Evolutionary conservation across 23 red algal species (phyloP).

Genomic region (Cyanidium caldarium): DNA sequence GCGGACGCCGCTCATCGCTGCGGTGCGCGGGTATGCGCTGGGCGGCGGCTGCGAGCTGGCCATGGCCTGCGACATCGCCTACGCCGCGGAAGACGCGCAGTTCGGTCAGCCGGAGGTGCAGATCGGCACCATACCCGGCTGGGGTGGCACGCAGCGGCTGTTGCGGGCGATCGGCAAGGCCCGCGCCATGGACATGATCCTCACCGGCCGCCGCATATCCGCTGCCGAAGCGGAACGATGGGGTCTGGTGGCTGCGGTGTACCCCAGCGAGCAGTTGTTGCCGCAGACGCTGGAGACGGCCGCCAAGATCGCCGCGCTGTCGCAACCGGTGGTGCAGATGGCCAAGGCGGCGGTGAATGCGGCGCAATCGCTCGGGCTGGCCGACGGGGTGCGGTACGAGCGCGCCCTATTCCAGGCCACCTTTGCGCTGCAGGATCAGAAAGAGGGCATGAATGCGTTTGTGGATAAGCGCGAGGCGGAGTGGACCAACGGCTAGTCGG

Average conservation of each 20-base stretch:
- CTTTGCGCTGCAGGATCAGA: constrained; percentile 65
- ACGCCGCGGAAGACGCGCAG: constrained; percentile 53
- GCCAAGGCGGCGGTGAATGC: constrained; percentile 88
- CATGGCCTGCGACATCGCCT: constrained; percentile 77
- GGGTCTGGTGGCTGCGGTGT: constrained; percentile 67
- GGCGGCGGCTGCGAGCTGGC: constrained; percentile 92
- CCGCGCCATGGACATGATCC: constrained; percentile 96
- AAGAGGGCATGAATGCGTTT: constrained; percentile 98
- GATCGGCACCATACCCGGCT: constrained; percentile 67
- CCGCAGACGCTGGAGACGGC: constrained; percentile 49
- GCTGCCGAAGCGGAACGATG: constrained; percentile 75
- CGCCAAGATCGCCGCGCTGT: constrained; percentile 49
- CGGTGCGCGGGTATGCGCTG: constrained; percentile 85
- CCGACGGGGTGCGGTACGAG: constrained; percentile 58
- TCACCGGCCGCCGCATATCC: constrained; percentile 78
- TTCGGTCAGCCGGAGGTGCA: constrained; percentile 97
- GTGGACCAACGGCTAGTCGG: constrained; percentile 23
- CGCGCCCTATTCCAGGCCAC: constrained; percentile 57
- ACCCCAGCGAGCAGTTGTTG: constrained; percentile 34
- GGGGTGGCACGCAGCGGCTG: constrained; percentile 93
- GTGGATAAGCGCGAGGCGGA: constrained; percentile 66
- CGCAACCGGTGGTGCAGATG: constrained; percentile 35
- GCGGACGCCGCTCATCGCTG: constrained; percentile 71
- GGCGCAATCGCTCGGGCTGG: constrained; percentile 28
- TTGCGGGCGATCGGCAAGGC: constrained; percentile 88